phyloP scores from a whole-genome alignment of 2,329 filamentous ascomycete species.

The Trichoderma brevicompactum region DNA sequence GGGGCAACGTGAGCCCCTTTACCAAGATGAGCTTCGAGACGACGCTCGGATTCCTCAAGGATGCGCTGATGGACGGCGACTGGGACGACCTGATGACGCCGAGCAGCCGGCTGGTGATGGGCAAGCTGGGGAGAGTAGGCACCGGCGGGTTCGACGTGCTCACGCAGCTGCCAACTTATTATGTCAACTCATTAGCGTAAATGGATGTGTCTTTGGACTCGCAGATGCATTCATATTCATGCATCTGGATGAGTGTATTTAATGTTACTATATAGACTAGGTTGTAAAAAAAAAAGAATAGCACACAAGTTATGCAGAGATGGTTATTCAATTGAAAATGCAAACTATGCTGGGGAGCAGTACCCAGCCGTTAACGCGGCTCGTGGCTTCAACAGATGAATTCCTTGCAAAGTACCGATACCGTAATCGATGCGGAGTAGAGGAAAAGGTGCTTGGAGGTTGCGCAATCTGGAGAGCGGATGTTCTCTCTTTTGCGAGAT shows the following conservation, averaged over 20 bases:
- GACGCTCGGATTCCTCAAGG: constrained; percentile 88
- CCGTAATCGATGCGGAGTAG: too few species aligned
- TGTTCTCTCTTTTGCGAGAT: too few species aligned
- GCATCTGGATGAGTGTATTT: constrained; percentile 6
- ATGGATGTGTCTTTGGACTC: background rate
- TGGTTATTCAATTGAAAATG: background rate
- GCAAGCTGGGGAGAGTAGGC: constrained; percentile 78
- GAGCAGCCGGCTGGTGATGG: constrained; percentile 85
- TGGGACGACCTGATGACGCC: constrained; percentile 87
- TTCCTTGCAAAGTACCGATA: too few species aligned
- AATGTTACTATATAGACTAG: constrained; percentile 9
- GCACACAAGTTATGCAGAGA: too few species aligned
- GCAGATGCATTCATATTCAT: background rate
- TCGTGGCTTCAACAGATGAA: too few species aligned
- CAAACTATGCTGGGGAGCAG: too few species aligned
- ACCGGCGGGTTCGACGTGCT: constrained; percentile 93
- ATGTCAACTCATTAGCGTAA: constrained; percentile 37
- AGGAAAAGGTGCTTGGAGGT: too few species aligned
- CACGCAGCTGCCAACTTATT: constrained; percentile 60
- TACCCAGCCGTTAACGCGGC: background rate
- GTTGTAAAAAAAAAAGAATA: background rate
- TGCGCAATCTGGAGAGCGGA: too few species aligned
- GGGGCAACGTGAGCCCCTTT: constrained; percentile 83
- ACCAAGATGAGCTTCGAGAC: constrained; percentile 99
- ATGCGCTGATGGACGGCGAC: constrained; percentile 87